A percentile compares a stretch with the other conserved stretches of the same genome.
Evolutionary conservation across 805 yeast species (phyloP).

Genomic region (Kodamaea hsintzibuensis): DNA sequence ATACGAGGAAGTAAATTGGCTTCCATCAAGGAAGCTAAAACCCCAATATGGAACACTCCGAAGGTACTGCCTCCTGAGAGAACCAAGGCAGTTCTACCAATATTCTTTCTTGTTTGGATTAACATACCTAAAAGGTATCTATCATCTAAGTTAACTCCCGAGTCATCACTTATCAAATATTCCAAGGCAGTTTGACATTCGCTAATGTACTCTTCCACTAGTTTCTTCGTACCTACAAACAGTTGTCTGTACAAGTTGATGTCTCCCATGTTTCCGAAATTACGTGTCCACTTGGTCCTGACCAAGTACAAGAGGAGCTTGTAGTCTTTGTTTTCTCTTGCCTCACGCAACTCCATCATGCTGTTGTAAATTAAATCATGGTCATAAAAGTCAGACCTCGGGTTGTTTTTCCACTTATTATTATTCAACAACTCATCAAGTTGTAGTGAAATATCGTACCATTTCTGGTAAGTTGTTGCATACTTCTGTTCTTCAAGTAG

Average conservation of each 20-base stretch:
- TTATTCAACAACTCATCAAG: conserved; percentile 67
- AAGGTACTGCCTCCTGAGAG: conserved; percentile 95
- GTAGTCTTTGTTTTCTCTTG: conserved; percentile 60
- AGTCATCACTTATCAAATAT: conserved; percentile 37
- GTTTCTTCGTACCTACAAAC: conserved; percentile 78
- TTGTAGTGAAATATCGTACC: conserved; percentile 64
- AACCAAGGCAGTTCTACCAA: conserved; percentile 93
- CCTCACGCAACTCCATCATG: conserved; percentile 56
- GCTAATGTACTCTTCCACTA: conserved; percentile 78
- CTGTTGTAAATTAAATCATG: conserved; percentile 55
- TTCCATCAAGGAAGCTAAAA: conserved; percentile 74
- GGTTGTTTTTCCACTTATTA: conserved; percentile 69
- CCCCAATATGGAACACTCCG: conserved; percentile 92
- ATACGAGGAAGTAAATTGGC: conserved; percentile 78
- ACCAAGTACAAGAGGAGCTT: conserved; percentile 67
- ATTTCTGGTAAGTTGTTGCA: conserved; percentile 52
- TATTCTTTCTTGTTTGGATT: conserved; percentile 84
- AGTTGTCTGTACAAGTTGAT: conserved; percentile 74
- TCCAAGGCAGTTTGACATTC: conserved; percentile 64
- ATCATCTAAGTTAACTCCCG: conserved; percentile 55
- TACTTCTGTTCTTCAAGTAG: conserved; percentile 31
- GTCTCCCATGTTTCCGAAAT: conserved; percentile 86
- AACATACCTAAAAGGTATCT: conserved; percentile 72
- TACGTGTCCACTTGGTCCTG: conserved; percentile 82
- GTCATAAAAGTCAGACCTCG: conserved; percentile 72